Evolutionary conservation across 371 early-diverging fungal species (phyloP).

Genomic region (Haplosporangium sp.): DNA sequence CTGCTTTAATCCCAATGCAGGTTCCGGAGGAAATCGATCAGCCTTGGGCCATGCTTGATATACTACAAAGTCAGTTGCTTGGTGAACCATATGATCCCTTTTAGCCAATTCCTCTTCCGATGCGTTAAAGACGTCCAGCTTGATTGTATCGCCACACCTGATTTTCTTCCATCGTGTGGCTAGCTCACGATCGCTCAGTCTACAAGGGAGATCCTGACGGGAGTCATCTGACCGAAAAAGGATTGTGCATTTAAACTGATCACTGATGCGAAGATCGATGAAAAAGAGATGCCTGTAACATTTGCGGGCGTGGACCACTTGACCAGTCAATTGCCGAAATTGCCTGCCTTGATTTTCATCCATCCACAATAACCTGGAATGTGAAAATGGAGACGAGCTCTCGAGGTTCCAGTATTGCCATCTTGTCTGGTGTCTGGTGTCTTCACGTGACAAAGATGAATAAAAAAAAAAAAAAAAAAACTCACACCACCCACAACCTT

Average conservation of each 20-base stretch:
- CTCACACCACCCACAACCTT: neutral
- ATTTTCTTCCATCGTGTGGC: conserved; percentile 56
- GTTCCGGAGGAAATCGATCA: conserved; percentile 59
- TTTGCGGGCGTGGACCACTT: conserved; percentile 62
- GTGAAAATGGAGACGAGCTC: too few species aligned
- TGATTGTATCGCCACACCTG: conserved; percentile 56
- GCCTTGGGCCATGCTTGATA: conserved; percentile 49
- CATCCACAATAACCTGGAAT: neutral
- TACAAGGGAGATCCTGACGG: conserved; percentile 24
- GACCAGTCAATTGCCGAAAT: conserved; percentile 39
- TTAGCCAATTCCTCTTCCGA: conserved; percentile 51
- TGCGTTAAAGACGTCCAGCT: conserved; percentile 50
- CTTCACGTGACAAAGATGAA: neutral
- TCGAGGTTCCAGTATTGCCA: too few species aligned
- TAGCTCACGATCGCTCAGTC: conserved; percentile 28
- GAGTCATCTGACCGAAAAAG: conserved; percentile 65
- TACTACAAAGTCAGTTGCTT: conserved; percentile 58
- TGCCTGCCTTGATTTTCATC: neutral
- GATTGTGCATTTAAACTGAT: conserved; percentile 56
- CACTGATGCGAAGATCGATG: conserved; percentile 62
- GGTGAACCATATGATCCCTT: conserved; percentile 59
- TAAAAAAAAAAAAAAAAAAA: neutral
- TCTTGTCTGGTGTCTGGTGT: neutral
- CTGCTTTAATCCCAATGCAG: conserved; percentile 57
- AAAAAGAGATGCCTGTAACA: conserved; percentile 63